Percentiles rank a stretch among this genome's conserved stretches.
Conservation (phyloP, 306 rosid species). For the Oxytropis ochrocephala region DNA sequence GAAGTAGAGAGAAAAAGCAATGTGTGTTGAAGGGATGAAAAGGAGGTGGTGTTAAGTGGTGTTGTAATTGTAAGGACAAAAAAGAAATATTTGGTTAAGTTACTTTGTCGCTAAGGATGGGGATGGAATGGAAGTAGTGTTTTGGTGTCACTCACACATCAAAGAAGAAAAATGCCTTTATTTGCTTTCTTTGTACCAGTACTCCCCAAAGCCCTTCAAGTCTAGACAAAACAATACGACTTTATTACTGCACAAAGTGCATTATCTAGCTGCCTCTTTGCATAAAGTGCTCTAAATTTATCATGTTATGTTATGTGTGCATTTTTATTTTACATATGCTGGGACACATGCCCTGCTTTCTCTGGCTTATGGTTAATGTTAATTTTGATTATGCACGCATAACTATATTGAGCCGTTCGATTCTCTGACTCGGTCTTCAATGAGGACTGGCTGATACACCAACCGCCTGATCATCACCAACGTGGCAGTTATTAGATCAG, state of each 20-base stretch:
- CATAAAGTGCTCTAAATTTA: slow-evolving; percentile 18
- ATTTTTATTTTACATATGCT: background rate
- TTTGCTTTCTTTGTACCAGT: background rate
- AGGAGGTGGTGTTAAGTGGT: too few relatives aligned
- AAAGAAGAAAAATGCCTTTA: slow-evolving; percentile 33
- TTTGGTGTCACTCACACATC: background rate
- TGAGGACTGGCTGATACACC: background rate
- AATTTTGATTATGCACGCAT: background rate
- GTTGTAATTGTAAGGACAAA: slow-evolving; percentile 15
- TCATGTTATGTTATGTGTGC: too few relatives aligned
- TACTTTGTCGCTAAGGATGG: slow-evolving; percentile 63
- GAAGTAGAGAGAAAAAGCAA: background rate
- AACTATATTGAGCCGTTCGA: slow-evolving; percentile 8
- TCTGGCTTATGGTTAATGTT: background rate
- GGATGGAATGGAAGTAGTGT: background rate
- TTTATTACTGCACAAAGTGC: background rate
- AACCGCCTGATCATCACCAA: background rate
- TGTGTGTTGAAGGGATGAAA: background rate
- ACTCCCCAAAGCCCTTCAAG: background rate
- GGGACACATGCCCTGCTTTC: slow-evolving; percentile 13
- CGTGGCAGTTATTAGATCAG: background rate
- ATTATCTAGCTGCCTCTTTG: slow-evolving; percentile 20
- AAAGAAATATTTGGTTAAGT: slow-evolving; percentile 18
- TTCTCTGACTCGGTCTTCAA: background rate
- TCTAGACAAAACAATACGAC: background rate